Evolutionary conservation across 2,329 filamentous ascomycete species (phyloP), one percentile per base, ranked within the genome.

Genomic region (Apiospora kogelbergensis): DNA sequence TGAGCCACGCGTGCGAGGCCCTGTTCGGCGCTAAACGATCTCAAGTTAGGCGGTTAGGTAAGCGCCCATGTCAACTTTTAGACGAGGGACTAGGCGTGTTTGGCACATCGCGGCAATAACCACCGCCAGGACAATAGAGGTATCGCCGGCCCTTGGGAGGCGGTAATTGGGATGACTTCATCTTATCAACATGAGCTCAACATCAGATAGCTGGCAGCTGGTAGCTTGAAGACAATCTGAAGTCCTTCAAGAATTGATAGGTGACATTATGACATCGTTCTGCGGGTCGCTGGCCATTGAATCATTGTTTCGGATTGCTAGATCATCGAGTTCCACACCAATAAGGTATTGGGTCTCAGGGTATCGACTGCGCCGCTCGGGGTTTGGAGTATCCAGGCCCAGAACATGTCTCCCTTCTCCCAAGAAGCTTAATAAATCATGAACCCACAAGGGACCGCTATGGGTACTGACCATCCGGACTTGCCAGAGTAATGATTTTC

Each of bases 281-380:
- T 60, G 53, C 53, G 26, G 53, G 53, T 60, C 53, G 53, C 20
- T 37, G 53, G 53, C 30, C 53, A 37, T 37, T 60, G 53, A 60
- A 60, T 60, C 53, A 60, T 60, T 60, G 53, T 60, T 60, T 60
- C 53, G 53, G 53, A 60, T 60, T n/a, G 53, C 30, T n/a, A 60
- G 53, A 60, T 37, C 53, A 33, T 37, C 30, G 30, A n/a, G 53
- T 7, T 9, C 53, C 53, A 60, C 53, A 20, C 33, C 30, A 60
- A 37, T 60, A 60, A 60, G 53, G 53, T 60, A 60, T 60, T 60
- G 53, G 53, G 53, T 60, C 53, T 60, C 53, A 60, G 53, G 53
- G 53, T 60, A 60, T 37, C 1, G 17, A 60, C 53, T 60, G 53
- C 26, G 53, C 53, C 53, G 53, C 53, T n/a, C 53, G 53, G 53